Evolutionary conservation across 139 green algal species (phyloP), one percentile per base, ranked within the genome.

Genomic region (Deuterostichococcus epilithicus): DNA sequence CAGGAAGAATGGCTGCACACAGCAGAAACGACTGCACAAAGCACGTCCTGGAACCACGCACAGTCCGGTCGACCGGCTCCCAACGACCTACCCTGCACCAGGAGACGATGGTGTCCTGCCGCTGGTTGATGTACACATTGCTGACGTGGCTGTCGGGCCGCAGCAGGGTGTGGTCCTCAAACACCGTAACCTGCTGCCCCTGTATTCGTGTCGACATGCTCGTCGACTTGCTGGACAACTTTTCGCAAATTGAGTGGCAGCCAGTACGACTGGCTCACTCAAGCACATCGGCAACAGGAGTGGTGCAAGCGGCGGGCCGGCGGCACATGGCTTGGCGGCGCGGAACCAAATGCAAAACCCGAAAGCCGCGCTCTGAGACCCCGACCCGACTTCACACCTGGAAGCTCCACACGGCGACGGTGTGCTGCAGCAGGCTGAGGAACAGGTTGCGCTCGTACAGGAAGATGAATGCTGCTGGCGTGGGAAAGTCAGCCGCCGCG

Each of bases 391-490:
- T n/a, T n/a, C n/a, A n/a, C n/a, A 68, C 84, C 26, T 52, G 60
- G 78, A 88, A 88, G 78, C 88, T 88, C 84, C 84, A 88, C 34
- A 88, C 82, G 34, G 65, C 69, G 6, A 88, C 82, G 28, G 73
- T 78, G 60, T 82, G 83, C 58, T 88, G 80, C 25, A 73, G 75
- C 66, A 88, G 88, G 34, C 82, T 88, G 60, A 89, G 79, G 60
- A 88, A 89, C n/a, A 86, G 75, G 65, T 86, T 74, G 77, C 86
- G 86, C 78, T 89, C 84, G 76, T 86, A 88, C 72, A 89, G 76
- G 69, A 89, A 89, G 66, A 89, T 89, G 83, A 89, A 89, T 2
- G 84, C 84, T 1, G 82, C 76, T 28, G 84, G 84, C 39, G 82
- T 86, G 73, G 80, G 84, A 60, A 88, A 88, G 59, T 86, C 70